Evolutionary conservation across 1,284 basidiomycete species (phyloP), one percentile per base, ranked within the genome.

Genomic region (Pseudomicrostroma phylloplanum): DNA sequence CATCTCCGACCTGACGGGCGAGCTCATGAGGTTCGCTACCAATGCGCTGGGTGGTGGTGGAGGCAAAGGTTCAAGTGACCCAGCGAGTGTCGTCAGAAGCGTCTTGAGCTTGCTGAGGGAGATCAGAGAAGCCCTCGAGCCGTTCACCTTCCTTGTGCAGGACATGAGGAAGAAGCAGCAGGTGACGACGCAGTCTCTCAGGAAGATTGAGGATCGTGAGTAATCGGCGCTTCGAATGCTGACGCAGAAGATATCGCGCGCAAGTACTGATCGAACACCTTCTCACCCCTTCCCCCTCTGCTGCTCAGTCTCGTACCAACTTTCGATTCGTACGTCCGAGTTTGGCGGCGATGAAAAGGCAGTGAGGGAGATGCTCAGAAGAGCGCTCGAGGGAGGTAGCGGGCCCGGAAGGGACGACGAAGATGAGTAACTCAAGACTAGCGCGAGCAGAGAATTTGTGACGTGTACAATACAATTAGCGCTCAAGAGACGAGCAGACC

Each of bases 151-250:
- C 1, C 83, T 86, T 70, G 82, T 89, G 55, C 81, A 83, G 55
- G 88, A 91, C 61, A 83, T 97, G 55, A 83, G 83, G 55, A 93
- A 91, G 81, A 97, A 98, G 81, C 91, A 96, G 76, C 78, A 81
- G 3, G 90, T 96, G 48, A 94, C 93, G 0, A 81, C 84, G 3
- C 86, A 90, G 67, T 93, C 90, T 11, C 82, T 97, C 25, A 85
- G 88, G 72, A 98, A 97, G 82, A 94, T 97, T 61, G 94, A 98
- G 83, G 86, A 89, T 73, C 90, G 93, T 93, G 68, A 68, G 85
- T 73, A 43, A 8, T 26, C 30, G n/a, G 39, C 51, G 21, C 49
- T 21, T 13, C 26, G 12, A 7, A 42, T 23, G 46, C 6, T 6
- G 17, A 2, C 8, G 40, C 48, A 39, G 42, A 41, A 12, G 8